phyloP scores from a whole-genome alignment of 495 filamentous ascomycete genomes.

The Penicillium coprophilum region DNA sequence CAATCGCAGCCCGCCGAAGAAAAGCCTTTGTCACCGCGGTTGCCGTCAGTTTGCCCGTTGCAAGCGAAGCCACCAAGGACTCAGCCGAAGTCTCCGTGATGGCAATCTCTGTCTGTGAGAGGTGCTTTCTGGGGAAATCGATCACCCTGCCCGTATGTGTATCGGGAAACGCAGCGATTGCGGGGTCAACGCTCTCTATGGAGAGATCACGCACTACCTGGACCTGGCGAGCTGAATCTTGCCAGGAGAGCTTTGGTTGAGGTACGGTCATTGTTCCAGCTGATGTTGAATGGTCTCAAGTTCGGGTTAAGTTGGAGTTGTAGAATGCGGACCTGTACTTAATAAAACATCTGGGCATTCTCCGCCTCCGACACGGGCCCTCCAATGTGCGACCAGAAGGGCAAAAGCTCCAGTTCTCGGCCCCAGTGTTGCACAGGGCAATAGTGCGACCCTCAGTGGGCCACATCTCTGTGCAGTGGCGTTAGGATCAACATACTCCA shows the following conservation, averaged over 20 bases:
- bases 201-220: neutral
- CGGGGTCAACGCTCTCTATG: conserved; percentile 1
- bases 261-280: conserved; percentile 1
- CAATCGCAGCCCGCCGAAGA: conserved; percentile 46
- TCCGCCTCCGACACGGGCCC: neutral
- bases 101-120: neutral
- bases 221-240: conserved; percentile 3
- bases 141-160: conserved; percentile 1
- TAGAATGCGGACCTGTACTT: neutral
- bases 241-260: neutral
- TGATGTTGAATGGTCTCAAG: neutral
- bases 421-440: neutral
- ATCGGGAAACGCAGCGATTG: conserved; percentile 1
- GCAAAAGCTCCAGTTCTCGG: neutral
- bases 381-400: neutral
- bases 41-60: neutral
- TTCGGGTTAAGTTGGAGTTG: neutral
- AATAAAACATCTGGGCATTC: neutral
- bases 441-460: neutral
- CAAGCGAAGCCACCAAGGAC: neutral
- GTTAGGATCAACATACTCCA: too few species aligned
- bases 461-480: too few species aligned
- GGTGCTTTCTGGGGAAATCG: conserved; percentile 2
- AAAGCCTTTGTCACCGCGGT: conserved; percentile 45
- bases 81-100: neutral